Base-by-base conservation (phyloP, 1,284 basidiomycete genomes). In the Puccinia novopanici region DNA sequence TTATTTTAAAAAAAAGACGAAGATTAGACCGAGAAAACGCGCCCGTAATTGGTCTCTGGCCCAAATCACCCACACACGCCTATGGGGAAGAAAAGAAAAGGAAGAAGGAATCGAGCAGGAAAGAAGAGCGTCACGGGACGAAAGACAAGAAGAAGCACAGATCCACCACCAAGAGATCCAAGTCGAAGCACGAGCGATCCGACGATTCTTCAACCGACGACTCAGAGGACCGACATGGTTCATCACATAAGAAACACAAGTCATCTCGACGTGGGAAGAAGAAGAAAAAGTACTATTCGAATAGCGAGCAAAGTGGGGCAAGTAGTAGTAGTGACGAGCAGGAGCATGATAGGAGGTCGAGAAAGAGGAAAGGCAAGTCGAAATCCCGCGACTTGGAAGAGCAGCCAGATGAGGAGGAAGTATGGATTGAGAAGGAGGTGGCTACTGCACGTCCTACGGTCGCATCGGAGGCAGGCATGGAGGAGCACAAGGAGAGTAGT, bases 1-100 rank as follows among this genome's bases (percentile, higher is more conserved):
- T 19, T 54, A 22, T 54, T 13, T 19, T 54, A 5, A 57, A 57
- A 27, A 57, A 72, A n/a, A 77, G 75, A 37, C 65, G 75, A 55
- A 65, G 75, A 34, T 40, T 78, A n/a, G 63, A 78, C n/a, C 61
- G 75, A 24, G 65, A 68, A 54, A 34, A 78, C 42, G 65, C 67
- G 12, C 67, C 30, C 54, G 30, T 55, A 9, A 67, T 70, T 30
- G 48, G 50, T 5, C 67, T 78, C 54, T 78, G 75, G 75, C 75
- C 75, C 27, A 40, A 40, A 17, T 78, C 75, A 55, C 75, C 75
- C 34, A 34, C 61, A 0, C 61, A 57, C 34, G 27, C 65, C 12
- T 78, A 78, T 55, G 65, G 65, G 40, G 61, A 70, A 70, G 63
- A 57, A 19, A 55, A 50, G 22, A 55, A 78, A 50, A 67, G 70